phyloP scores from a whole-genome alignment of 768 basidiomycete genomes.

The Pleurotus platypus region DNA sequence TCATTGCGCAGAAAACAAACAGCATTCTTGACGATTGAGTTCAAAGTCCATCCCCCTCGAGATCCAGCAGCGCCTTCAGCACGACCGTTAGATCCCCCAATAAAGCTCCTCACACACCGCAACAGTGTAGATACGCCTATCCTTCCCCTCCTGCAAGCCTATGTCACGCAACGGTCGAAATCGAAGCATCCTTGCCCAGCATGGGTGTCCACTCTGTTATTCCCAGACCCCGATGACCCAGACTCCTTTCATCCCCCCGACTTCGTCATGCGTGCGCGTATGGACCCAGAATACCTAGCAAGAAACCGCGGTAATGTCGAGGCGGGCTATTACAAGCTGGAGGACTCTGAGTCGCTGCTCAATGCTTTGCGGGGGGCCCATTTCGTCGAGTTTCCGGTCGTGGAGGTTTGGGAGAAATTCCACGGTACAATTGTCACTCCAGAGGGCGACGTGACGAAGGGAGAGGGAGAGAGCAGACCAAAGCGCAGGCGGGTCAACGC shows the following conservation, averaged over 20 bases:
- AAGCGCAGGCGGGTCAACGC: conserved; percentile 59
- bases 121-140: conserved; percentile 52
- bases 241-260: conserved; percentile 54
- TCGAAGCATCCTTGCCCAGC: conserved; percentile 47
- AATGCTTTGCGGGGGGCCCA: conserved; percentile 51
- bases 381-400: conserved; percentile 82
- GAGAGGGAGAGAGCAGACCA: conserved; percentile 27
- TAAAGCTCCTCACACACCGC: conserved; percentile 61
- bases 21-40: conserved; percentile 69
- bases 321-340: conserved; percentile 53
- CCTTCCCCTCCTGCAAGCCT: conserved; percentile 43
- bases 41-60: conserved; percentile 57
- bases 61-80: conserved; percentile 39
- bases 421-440: conserved; percentile 55
- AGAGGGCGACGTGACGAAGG: conserved; percentile 38
- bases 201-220: conserved; percentile 56
- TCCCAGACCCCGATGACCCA: conserved; percentile 51
- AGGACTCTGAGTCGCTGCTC: conserved; percentile 43
- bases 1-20: conserved; percentile 51
- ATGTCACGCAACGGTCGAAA: conserved; percentile 35
- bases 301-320: conserved; percentile 17
- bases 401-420: conserved; percentile 72
- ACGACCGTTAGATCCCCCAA: conserved; percentile 31
- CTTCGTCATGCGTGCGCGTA: conserved; percentile 53
- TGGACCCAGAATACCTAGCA: conserved; percentile 30